A percentile compares a stretch with the other conserved stretches of the same genome.
Conservation (phyloP, 306 rosid genomes). For the Styphnolobium japonicum region DNA sequence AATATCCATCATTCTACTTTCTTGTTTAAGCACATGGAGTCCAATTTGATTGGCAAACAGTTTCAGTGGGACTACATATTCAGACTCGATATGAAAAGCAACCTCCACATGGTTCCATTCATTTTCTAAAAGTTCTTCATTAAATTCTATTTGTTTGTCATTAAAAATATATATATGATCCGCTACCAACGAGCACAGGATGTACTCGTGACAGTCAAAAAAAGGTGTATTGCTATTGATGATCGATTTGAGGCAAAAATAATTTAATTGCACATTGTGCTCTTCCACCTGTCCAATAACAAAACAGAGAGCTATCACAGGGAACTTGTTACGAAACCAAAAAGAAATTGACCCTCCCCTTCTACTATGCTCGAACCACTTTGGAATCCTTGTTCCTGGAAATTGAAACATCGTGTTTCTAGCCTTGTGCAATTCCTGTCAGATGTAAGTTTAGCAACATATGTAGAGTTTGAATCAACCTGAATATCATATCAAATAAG, state of each 20-base stretch:
- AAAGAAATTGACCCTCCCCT: not conserved
- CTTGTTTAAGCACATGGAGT: too few species aligned
- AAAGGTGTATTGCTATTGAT: not conserved
- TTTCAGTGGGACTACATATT: too few species aligned
- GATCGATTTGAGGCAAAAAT: too few species aligned
- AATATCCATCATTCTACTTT: too few species aligned
- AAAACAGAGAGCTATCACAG: not conserved
- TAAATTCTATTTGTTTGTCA: too few species aligned
- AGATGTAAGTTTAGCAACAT: not conserved
- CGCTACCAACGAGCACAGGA: too few species aligned
- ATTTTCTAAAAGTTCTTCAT: not conserved
- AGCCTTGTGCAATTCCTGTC: not conserved
- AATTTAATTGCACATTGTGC: too few species aligned
- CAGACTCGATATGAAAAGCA: too few species aligned
- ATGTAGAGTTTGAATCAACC: too few species aligned
- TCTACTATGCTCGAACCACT: not conserved
- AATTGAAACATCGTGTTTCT: not conserved
- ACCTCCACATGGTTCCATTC: not conserved
- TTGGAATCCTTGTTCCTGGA: not conserved
- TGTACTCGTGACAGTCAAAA: too few species aligned
- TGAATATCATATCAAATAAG: not conserved
- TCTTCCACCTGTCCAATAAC: not conserved
- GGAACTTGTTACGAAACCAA: slow-evolving; percentile 15
- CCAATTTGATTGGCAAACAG: too few species aligned
- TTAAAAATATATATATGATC: too few species aligned